Percentiles rank a stretch among this genome's conserved stretches.
These are phyloP conservation scores for Rhytidiadelphus loreus DNA, from an alignment of 225 moss, liverwort and hornwort species.

Conservation along the genomic window DNA sequence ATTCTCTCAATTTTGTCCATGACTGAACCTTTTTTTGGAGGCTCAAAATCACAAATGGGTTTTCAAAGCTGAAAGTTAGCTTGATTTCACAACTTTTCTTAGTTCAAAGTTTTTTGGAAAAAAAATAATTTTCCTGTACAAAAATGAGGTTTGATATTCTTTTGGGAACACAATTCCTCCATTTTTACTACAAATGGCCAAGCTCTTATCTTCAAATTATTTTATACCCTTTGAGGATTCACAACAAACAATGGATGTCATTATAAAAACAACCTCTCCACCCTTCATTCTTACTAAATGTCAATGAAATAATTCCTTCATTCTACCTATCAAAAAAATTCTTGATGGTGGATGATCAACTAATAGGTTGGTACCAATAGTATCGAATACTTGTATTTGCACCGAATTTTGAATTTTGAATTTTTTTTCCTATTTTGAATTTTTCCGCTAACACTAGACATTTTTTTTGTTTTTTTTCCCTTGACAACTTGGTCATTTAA, in stretches of 20 bases:
- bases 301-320: no score
- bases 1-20: background rate
- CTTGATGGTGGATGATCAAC: background rate
- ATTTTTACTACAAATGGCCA: accelerated
- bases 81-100: background rate
- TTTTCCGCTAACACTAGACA: background rate
- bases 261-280: background rate
- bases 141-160: background rate
- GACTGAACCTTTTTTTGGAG: no score
- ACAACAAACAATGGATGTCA: no score
- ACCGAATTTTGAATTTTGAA: accelerated
- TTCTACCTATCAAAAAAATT: accelerated
- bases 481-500: background rate
- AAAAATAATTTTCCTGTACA: background rate
- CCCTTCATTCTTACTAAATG: no score
- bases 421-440: background rate
- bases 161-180: background rate
- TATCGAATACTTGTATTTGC: accelerated
- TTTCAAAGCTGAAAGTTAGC: accelerated
- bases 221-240: accelerated
- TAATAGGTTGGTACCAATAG: accelerated
- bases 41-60: accelerated
- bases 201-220: background rate
- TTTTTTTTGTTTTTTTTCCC: background rate
- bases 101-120: accelerated